Percentiles rank a stretch among this genome's conserved stretches.
phyloP scores from a whole-genome alignment of 2,329 filamentous ascomycete species.

The Teratosphaeria epicoccoides region DNA sequence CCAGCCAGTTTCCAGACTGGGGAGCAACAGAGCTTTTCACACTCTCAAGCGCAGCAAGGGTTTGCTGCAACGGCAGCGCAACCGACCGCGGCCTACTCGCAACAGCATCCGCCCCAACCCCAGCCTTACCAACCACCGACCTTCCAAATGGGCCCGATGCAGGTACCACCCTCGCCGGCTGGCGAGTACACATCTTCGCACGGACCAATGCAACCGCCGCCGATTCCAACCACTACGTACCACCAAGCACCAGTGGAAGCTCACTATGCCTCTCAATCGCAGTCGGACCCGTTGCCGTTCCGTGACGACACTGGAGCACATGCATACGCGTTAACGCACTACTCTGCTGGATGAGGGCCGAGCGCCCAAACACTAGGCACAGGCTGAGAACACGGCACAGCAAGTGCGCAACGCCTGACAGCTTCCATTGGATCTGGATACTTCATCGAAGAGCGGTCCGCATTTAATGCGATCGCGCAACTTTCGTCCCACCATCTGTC shows the following conservation, averaged over 20 bases:
- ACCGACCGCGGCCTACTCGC: constrained; percentile 1
- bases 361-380: no score
- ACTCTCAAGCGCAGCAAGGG: not conserved
- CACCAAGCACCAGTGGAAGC: constrained; percentile 13
- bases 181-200: constrained; percentile 15
- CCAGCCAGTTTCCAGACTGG: not conserved
- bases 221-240: constrained; percentile 13
- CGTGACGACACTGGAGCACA: not conserved
- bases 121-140: constrained; percentile 6
- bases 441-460: no score
- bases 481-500: no score
- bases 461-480: no score
- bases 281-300: constrained; percentile 1
- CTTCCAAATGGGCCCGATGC: constrained; percentile 15
- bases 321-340: not conserved
- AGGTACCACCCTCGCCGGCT: constrained; percentile 8
- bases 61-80: not conserved
- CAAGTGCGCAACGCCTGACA: no score
- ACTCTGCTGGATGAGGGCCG: constrained; percentile 2
- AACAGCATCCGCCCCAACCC: constrained; percentile 1
- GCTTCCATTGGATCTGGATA: no score
- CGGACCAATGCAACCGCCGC: constrained; percentile 18
- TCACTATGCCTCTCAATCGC: constrained; percentile 6
- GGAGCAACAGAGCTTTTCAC: not conserved
- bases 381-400: no score